These are phyloP conservation scores for Rhynchosporium agropyri DNA, from an alignment of 2,329 filamentous ascomycete genomes.

Conservation along the genomic window DNA sequence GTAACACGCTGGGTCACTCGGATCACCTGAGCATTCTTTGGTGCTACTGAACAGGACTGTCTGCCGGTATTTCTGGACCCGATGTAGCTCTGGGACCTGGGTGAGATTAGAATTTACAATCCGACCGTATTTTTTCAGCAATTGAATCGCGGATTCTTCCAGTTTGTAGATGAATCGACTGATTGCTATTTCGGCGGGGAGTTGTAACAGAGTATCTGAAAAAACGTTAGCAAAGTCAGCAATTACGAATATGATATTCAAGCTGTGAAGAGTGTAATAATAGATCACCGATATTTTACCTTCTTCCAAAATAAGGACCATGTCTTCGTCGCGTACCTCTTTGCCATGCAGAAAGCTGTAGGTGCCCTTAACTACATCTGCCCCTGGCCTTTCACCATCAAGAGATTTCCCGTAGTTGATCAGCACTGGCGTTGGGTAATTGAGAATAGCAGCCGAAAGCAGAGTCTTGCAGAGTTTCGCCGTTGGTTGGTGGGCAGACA, in stretches of 20 bases:
- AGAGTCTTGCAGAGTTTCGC: constrained; percentile 58
- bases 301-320: constrained; percentile 57
- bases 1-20: constrained; percentile 53
- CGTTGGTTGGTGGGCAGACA: constrained; percentile 50
- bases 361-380: constrained; percentile 24
- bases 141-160: constrained; percentile 50
- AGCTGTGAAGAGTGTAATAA: background rate
- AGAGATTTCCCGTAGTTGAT: constrained; percentile 45
- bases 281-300: constrained; percentile 10
- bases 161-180: constrained; percentile 54
- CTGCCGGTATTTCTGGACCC: constrained; percentile 50
- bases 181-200: constrained; percentile 59
- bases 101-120: background rate
- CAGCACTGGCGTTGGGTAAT: constrained; percentile 60
- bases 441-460: constrained; percentile 58
- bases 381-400: constrained; percentile 14
- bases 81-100: background rate
- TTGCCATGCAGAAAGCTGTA: constrained; percentile 51
- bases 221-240: background rate
- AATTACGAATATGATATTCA: background rate
- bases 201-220: constrained; percentile 55
- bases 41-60: constrained; percentile 58
- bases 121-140: constrained; percentile 40
- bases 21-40: constrained; percentile 52
- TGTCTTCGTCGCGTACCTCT: constrained; percentile 54